Percentiles rank a stretch among this genome's conserved stretches.
Conservation (phyloP, 2,329 filamentous ascomycete species). For the Stachybotrys chlorohalonatus region DNA sequence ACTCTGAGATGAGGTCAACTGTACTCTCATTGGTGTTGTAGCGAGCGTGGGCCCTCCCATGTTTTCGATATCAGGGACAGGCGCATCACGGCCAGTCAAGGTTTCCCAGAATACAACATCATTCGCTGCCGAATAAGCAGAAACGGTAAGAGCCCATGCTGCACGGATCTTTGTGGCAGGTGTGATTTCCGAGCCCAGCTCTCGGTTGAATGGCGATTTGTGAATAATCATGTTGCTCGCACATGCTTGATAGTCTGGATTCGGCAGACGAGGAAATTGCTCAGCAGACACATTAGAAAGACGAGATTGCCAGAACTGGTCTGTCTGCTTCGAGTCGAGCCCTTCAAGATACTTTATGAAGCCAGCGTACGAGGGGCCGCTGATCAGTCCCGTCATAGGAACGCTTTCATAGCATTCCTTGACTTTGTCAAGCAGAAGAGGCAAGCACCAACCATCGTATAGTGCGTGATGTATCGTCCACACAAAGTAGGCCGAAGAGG, state of each 20-base stretch:
- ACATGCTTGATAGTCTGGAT: constrained; percentile 6
- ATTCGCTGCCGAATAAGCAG: constrained; percentile 6
- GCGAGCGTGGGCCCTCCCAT: constrained; percentile 10
- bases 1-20: background rate
- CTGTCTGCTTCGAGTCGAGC: constrained; percentile 1
- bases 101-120: constrained; percentile 15
- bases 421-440: constrained; percentile 11
- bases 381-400: background rate
- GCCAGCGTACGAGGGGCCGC: constrained; percentile 2
- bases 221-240: constrained; percentile 10
- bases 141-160: constrained; percentile 12
- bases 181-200: constrained; percentile 8
- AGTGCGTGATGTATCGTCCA: constrained; percentile 17
- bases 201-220: background rate
- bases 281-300: constrained; percentile 7
- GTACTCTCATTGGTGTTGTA: constrained; percentile 8
- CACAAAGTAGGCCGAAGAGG: constrained; percentile 5
- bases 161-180: constrained; percentile 9
- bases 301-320: constrained; percentile 8
- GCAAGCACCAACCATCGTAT: constrained; percentile 17
- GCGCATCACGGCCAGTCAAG: constrained; percentile 11
- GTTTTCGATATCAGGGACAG: constrained; percentile 9
- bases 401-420: constrained; percentile 7
- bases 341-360: constrained; percentile 8
- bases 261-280: constrained; percentile 11